Conservation (phyloP, 257 asterid genomes). For the Jaltomata sinuosa region DNA sequence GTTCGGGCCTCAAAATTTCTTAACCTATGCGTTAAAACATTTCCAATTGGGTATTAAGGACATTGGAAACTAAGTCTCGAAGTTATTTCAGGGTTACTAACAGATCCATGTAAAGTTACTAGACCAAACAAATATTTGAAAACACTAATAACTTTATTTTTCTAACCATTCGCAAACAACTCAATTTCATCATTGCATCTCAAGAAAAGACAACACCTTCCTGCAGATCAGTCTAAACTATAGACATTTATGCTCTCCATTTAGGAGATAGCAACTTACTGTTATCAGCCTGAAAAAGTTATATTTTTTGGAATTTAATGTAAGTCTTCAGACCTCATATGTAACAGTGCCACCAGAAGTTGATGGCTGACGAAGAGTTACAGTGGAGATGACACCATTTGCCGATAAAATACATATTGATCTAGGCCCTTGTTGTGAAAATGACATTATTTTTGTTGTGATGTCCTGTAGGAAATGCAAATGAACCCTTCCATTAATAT, state of each 20-base stretch:
- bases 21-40: not conserved
- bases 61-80: not conserved
- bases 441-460: slow-evolving; percentile 49
- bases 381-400: slow-evolving; percentile 63
- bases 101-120: not conserved
- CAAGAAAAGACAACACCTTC: not conserved
- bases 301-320: not conserved
- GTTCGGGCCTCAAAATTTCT: not conserved
- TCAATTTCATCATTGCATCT: not conserved
- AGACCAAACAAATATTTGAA: not conserved
- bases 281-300: not conserved
- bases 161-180: not conserved
- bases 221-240: not conserved
- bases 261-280: not conserved
- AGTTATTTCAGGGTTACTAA: not conserved
- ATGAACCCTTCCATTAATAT: not conserved
- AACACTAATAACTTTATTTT: not conserved
- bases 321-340: slow-evolving; percentile 51
- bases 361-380: slow-evolving; percentile 45
- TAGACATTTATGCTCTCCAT: not conserved
- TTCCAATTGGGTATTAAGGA: not conserved
- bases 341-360: slow-evolving; percentile 65
- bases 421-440: slow-evolving; percentile 52
- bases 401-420: slow-evolving; percentile 64
- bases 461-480: slow-evolving; percentile 47